These are phyloP conservation scores for Blastosporella zonata DNA, from an alignment of 1,284 basidiomycete species.

Conservation along the genomic window DNA sequence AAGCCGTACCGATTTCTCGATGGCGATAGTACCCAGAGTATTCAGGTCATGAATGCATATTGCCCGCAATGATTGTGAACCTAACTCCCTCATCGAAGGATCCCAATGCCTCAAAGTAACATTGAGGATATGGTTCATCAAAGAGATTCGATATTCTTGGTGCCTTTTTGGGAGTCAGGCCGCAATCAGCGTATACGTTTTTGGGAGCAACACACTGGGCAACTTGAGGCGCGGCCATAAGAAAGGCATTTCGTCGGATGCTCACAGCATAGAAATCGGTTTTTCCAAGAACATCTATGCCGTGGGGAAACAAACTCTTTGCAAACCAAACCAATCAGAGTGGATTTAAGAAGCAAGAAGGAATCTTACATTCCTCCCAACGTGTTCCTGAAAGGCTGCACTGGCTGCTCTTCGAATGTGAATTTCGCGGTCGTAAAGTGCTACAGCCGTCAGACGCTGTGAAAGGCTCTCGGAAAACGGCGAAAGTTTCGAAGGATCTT, in stretches of 20 bases:
- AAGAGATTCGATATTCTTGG: slow-evolving; percentile 63
- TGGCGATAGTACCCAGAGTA: slow-evolving; percentile 48
- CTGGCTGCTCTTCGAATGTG: slow-evolving; percentile 96
- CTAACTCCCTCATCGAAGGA: slow-evolving; percentile 72
- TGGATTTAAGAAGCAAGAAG: background rate
- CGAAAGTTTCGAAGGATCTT: slow-evolving; percentile 55
- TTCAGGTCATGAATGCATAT: slow-evolving; percentile 65
- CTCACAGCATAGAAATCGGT: slow-evolving; percentile 96
- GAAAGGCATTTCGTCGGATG: slow-evolving; percentile 80
- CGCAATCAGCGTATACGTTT: background rate
- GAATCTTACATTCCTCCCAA: slow-evolving; percentile 83
- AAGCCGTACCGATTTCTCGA: slow-evolving; percentile 45
- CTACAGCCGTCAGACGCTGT: slow-evolving; percentile 69
- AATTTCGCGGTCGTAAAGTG: slow-evolving; percentile 91
- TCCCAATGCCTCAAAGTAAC: slow-evolving; percentile 92
- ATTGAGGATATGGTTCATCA: slow-evolving; percentile 76
- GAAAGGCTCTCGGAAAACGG: slow-evolving; percentile 70
- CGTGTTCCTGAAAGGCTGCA: slow-evolving; percentile 96
- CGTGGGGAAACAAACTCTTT: slow-evolving; percentile 86
- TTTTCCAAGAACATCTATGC: slow-evolving; percentile 88
- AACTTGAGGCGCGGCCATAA: slow-evolving; percentile 81
- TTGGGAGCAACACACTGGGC: slow-evolving; percentile 59
- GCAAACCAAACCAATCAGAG: slow-evolving; percentile 13
- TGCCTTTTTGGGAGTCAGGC: slow-evolving; percentile 43
- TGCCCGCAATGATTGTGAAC: slow-evolving; percentile 71